Conservation (phyloP, 768 basidiomycete genomes). For the Boletus barrowsii region DNA sequence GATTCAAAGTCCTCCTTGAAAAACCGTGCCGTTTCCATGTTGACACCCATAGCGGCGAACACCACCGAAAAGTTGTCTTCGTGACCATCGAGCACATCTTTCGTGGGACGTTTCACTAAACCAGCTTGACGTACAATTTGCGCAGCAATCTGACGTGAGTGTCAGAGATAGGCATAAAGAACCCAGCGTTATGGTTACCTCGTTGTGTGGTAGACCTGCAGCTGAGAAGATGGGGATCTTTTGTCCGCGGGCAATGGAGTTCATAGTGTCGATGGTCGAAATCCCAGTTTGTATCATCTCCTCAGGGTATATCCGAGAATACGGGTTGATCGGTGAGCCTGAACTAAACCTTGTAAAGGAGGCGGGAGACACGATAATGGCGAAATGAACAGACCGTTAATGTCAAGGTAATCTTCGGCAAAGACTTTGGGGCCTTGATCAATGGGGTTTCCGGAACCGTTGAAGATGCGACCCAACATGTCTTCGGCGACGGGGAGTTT, state of each 20-base stretch:
- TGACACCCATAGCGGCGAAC: conserved; percentile 99
- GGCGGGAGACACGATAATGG: not conserved
- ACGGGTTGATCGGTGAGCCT: conserved; percentile 98
- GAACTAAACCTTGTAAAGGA: conserved; percentile 17
- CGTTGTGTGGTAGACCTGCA: conserved; percentile 97
- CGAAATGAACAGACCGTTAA: conserved; percentile 73
- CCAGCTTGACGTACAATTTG: conserved; percentile 99
- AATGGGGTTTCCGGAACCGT: conserved; percentile 96
- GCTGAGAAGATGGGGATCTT: conserved; percentile 99
- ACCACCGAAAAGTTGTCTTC: conserved; percentile 99
- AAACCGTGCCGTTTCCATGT: conserved; percentile 99
- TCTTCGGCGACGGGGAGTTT: conserved; percentile 98
- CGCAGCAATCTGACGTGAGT: conserved; percentile 78
- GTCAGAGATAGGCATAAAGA: conserved; percentile 25
- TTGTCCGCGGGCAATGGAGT: conserved; percentile 99
- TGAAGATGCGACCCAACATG: conserved; percentile 99
- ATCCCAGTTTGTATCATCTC: conserved; percentile 99
- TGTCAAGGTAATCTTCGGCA: conserved; percentile 98
- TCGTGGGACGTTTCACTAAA: conserved; percentile 92
- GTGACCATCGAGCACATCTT: conserved; percentile 97
- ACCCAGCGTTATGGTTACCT: conserved; percentile 48
- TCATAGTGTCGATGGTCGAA: conserved; percentile 97
- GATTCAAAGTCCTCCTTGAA: conserved; percentile 99
- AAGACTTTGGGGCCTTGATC: conserved; percentile 99
- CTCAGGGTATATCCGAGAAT: conserved; percentile 98